Evolutionary conservation across 2,329 filamentous ascomycete genomes (phyloP).

Genomic region (Clonostachys rhizophaga): DNA sequence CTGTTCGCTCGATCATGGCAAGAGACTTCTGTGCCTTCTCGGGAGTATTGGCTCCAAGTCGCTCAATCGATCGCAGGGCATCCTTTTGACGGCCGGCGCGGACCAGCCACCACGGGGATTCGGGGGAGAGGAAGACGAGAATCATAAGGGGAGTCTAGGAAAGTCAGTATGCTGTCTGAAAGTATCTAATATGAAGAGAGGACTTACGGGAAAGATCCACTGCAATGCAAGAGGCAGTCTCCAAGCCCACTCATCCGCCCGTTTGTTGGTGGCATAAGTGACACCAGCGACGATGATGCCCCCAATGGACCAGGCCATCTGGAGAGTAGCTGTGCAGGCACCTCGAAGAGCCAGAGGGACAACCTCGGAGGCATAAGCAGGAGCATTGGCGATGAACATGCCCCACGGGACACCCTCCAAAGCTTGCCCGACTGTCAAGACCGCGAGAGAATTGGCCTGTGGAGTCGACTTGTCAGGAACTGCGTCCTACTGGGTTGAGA

Average conservation of each 20-base stretch:
- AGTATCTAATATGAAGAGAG: slow-evolving; percentile 21
- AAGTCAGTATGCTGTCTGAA: no score
- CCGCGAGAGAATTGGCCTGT: slow-evolving; percentile 7
- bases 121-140: slow-evolving; percentile 28
- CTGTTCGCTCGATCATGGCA: slow-evolving; percentile 46
- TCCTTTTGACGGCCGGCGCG: slow-evolving; percentile 24
- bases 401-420: slow-evolving; percentile 38
- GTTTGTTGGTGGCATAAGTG: slow-evolving; percentile 24
- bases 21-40: slow-evolving; percentile 33
- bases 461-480: slow-evolving; percentile 4
- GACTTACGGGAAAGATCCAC: slow-evolving; percentile 34
- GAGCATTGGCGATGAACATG: slow-evolving; percentile 40
- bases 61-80: slow-evolving; percentile 27
- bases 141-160: slow-evolving; percentile 16
- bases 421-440: slow-evolving; percentile 38
- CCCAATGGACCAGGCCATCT: slow-evolving; percentile 21
- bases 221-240: slow-evolving; percentile 35
- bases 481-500: not conserved
- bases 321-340: slow-evolving; percentile 36
- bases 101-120: slow-evolving; percentile 38
- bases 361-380: slow-evolving; percentile 43
- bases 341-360: slow-evolving; percentile 36
- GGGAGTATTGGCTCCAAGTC: slow-evolving; percentile 29
- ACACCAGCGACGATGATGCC: slow-evolving; percentile 32
- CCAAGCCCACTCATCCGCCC: slow-evolving; percentile 30